Evolutionary conservation across 306 rosid species (phyloP).

Genomic region (Pyrus bretschneideri): DNA sequence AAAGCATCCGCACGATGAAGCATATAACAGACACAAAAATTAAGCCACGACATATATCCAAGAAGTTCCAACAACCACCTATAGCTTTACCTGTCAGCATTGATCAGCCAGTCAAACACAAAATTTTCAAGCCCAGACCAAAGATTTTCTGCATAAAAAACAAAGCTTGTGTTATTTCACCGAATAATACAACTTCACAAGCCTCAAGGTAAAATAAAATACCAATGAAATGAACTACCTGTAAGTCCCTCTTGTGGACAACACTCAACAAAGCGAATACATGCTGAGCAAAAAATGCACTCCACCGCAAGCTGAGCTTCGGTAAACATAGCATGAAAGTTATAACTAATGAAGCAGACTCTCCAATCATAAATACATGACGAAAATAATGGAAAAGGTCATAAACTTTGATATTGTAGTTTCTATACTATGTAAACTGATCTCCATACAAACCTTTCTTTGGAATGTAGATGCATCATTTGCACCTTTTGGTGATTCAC

Average conservation of each 20-base stretch:
- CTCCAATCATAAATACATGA: background rate
- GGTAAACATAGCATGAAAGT: slow-evolving; percentile 20
- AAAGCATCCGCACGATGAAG: background rate
- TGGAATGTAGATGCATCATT: slow-evolving; percentile 96
- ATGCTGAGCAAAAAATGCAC: slow-evolving; percentile 98
- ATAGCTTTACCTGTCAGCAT: slow-evolving; percentile 81
- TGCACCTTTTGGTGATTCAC: slow-evolving; percentile 97
- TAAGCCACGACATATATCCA: background rate
- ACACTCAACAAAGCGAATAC: slow-evolving; percentile 97
- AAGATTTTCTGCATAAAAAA: slow-evolving; percentile 70
- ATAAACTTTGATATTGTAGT: background rate
- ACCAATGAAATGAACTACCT: slow-evolving; percentile 40
- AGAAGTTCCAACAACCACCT: slow-evolving; percentile 6
- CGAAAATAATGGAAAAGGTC: background rate
- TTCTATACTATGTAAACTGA: background rate
- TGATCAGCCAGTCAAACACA: slow-evolving; percentile 97
- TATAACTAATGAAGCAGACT: slow-evolving; percentile 9
- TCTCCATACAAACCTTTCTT: slow-evolving; percentile 58
- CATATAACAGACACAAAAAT: background rate
- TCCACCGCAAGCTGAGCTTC: slow-evolving; percentile 91
- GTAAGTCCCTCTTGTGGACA: slow-evolving; percentile 99
- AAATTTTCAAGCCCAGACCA: slow-evolving; percentile 99
- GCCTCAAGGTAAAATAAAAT: background rate
- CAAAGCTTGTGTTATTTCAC: background rate
- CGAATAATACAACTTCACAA: background rate